Percentiles rank a stretch among this genome's conserved stretches.
These are phyloP conservation scores for Candolleomyces efflorescens DNA, from an alignment of 768 basidiomycete genomes.

Conservation along the genomic window DNA sequence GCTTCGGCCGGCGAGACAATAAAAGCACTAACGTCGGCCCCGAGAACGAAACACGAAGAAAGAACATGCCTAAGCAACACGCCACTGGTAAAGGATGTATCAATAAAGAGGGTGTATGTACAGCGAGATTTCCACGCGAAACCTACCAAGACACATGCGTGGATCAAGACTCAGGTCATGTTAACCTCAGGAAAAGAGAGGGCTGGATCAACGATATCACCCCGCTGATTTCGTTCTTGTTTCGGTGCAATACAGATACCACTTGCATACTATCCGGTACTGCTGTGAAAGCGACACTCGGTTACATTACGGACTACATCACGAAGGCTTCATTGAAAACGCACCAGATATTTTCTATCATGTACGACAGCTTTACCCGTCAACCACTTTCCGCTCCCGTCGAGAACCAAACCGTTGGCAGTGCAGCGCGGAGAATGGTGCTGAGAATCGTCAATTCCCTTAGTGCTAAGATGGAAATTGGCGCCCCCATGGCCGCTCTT, in stretches of 20 bases:
- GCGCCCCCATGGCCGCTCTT: constrained; percentile 20
- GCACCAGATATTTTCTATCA: constrained; percentile 30
- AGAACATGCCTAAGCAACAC: constrained; percentile 1
- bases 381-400: constrained; percentile 3
- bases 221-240: constrained; percentile 23
- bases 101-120: constrained; percentile 26
- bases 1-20: neutral
- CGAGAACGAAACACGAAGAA: too few species aligned
- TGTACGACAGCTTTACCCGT: constrained; percentile 20
- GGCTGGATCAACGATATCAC: constrained; percentile 32
- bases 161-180: constrained; percentile 21
- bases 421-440: neutral
- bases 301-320: constrained; percentile 41
- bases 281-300: constrained; percentile 31
- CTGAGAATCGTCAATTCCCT: constrained; percentile 23
- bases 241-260: constrained; percentile 36
- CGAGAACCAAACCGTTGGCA: constrained; percentile 3
- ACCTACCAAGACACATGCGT: constrained; percentile 16
- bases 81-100: constrained; percentile 2
- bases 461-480: constrained; percentile 21
- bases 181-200: constrained; percentile 29
- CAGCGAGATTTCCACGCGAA: constrained; percentile 29
- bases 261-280: constrained; percentile 36
- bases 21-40: too few species aligned
- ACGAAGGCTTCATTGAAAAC: constrained; percentile 37